Evolutionary conservation across 441 rosid genomes (phyloP).

Genomic region (Omphalea diandra): DNA sequence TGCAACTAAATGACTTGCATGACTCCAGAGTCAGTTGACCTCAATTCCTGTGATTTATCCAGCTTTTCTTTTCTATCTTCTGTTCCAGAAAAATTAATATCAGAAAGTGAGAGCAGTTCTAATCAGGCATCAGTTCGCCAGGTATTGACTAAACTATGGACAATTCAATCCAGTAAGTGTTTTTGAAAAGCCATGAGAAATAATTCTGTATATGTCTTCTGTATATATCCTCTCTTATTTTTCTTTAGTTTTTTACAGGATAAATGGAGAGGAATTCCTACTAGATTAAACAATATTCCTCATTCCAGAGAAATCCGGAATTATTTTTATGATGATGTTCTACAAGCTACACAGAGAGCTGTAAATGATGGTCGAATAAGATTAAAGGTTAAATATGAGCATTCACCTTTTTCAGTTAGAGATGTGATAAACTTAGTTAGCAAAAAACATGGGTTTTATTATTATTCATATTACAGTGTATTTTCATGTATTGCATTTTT

Average conservation of each 20-base stretch:
- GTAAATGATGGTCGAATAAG: slow-evolving; percentile 69
- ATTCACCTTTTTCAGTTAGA: slow-evolving; percentile 11
- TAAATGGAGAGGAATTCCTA: slow-evolving; percentile 94
- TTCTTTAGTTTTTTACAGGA: slow-evolving; percentile 49
- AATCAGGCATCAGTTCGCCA: slow-evolving; percentile 41
- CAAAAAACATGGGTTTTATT: neutral
- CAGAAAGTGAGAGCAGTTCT: slow-evolving; percentile 32
- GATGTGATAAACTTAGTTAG: neutral
- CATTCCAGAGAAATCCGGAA: slow-evolving; percentile 90
- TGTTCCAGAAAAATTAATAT: slow-evolving; percentile 38
- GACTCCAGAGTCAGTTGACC: neutral
- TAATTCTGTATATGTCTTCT: slow-evolving; percentile 15
- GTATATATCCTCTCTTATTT: slow-evolving; percentile 34
- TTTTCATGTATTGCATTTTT: too few relatives aligned
- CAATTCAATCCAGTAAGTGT: neutral
- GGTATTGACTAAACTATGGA: slow-evolving; percentile 35
- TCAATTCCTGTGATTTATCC: slow-evolving; percentile 10
- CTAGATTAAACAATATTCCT: slow-evolving; percentile 87
- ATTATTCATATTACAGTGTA: too few relatives aligned
- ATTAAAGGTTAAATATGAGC: slow-evolving; percentile 52
- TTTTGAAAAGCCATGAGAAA: slow-evolving; percentile 7
- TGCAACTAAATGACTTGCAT: neutral
- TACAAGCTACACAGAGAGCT: slow-evolving; percentile 72
- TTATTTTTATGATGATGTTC: slow-evolving; percentile 89
- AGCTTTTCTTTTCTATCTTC: slow-evolving; percentile 13